Conservation (phyloP, 805 yeast genomes). For the Pichia cabralensis region DNA sequence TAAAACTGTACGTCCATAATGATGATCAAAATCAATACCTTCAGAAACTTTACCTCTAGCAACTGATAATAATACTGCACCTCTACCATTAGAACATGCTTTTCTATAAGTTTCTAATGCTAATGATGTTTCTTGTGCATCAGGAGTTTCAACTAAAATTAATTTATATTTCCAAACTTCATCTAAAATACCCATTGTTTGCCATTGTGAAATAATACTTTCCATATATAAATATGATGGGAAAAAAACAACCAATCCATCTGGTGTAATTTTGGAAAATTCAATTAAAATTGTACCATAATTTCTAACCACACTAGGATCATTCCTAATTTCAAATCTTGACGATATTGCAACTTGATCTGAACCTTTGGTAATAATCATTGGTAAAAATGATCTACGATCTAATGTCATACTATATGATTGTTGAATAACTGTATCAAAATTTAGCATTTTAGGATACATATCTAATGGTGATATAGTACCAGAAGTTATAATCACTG, state of each 20-base stretch:
- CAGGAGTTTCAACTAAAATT: conserved; percentile 95
- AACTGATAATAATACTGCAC: conserved; percentile 90
- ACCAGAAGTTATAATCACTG: conserved; percentile 93
- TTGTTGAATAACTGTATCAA: conserved; percentile 87
- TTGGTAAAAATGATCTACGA: conserved; percentile 83
- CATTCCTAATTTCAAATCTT: conserved; percentile 92
- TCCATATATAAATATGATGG: conserved; percentile 98
- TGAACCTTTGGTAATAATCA: conserved; percentile 94
- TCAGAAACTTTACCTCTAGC: conserved; percentile 99
- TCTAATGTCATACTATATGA: conserved; percentile 95
- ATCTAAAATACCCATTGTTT: conserved; percentile 93
- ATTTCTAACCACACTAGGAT: conserved; percentile 94
- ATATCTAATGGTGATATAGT: conserved; percentile 96
- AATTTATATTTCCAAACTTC: conserved; percentile 98
- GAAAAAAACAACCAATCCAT: conserved; percentile 95
- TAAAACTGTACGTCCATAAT: conserved; percentile 91
- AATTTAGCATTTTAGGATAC: conserved; percentile 96
- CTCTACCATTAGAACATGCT: conserved; percentile 96
- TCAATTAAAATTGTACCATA: conserved; percentile 90
- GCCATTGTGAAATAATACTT: conserved; percentile 97
- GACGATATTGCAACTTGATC: conserved; percentile 97
- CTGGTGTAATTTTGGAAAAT: conserved; percentile 92
- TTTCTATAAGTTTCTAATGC: conserved; percentile 93
- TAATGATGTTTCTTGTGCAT: conserved; percentile 94
- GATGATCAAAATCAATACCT: conserved; percentile 99